Evolutionary conservation across 371 early-diverging fungal species (phyloP).

Genomic region (Rhizopus microsporus): DNA sequence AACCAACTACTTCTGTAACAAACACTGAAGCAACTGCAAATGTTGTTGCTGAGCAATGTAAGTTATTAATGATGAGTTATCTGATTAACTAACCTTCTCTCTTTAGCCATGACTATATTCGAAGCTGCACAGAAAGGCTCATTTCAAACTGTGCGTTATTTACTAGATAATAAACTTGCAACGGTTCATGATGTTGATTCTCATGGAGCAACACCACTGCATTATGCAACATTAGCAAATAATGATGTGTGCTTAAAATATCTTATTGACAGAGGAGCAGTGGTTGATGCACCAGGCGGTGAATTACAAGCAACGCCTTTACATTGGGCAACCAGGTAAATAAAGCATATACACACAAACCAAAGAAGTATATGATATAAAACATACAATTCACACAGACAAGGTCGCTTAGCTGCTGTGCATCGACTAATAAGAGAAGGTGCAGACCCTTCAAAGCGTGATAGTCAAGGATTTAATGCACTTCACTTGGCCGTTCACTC

Average conservation of each 20-base stretch:
- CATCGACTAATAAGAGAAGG: conserved; percentile 75
- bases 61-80: not conserved
- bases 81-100: not conserved
- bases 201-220: conserved; percentile 73
- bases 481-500: conserved; percentile 93
- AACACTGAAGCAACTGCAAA: too few relatives aligned
- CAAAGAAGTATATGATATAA: not conserved
- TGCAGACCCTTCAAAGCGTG: conserved; percentile 72
- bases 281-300: conserved; percentile 74
- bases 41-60: not conserved
- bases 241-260: conserved; percentile 73
- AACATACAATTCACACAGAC: conserved; percentile 30
- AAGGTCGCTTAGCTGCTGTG: conserved; percentile 75
- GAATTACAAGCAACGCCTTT: conserved; percentile 84
- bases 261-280: conserved; percentile 80
- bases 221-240: conserved; percentile 82
- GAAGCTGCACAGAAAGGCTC: conserved; percentile 74
- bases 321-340: conserved; percentile 84
- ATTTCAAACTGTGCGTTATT: conserved; percentile 48
- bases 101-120: conserved; percentile 42
- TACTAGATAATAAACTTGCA: conserved; percentile 55
- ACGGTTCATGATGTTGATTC: conserved; percentile 58
- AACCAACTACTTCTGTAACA: too few relatives aligned
- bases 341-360: not conserved
- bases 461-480: conserved; percentile 88